Percentiles rank a stretch among this genome's conserved stretches.
phyloP scores from a whole-genome alignment of 768 basidiomycete species.

The Hericium alpestre region DNA sequence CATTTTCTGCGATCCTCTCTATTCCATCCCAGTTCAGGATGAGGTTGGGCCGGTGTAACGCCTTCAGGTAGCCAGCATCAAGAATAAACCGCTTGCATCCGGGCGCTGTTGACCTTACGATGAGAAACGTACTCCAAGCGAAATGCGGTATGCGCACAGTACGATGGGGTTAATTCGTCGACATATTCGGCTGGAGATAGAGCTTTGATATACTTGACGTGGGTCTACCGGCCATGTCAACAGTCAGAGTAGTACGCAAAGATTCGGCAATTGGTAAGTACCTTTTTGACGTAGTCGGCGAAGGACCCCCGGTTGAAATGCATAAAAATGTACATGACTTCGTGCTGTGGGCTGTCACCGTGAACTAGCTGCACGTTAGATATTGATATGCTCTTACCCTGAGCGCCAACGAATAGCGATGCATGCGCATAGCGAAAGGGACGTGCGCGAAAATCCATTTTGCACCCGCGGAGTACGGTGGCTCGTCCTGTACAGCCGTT shows the following conservation, averaged over 20 bases:
- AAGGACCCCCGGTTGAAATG: no score
- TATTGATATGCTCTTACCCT: slow-evolving; percentile 2
- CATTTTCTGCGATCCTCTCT: slow-evolving; percentile 10
- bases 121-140: no score
- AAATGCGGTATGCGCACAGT: slow-evolving; percentile 11
- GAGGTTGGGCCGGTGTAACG: slow-evolving; percentile 21
- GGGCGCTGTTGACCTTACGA: slow-evolving; percentile 6
- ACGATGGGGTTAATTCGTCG: slow-evolving; percentile 19
- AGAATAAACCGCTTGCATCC: slow-evolving; percentile 21
- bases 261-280: neutral
- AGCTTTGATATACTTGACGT: slow-evolving; percentile 11
- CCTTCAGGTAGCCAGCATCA: slow-evolving; percentile 23
- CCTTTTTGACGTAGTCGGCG: neutral
- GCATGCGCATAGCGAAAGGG: slow-evolving; percentile 7
- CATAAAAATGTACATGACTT: no score
- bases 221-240: neutral
- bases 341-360: no score
- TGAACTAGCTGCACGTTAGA: no score
- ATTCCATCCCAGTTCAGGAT: slow-evolving; percentile 16
- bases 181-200: slow-evolving; percentile 21
- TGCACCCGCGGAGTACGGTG: slow-evolving; percentile 2
- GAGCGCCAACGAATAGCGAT: slow-evolving; percentile 6
- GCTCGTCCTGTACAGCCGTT: slow-evolving; percentile 1
- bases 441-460: slow-evolving; percentile 16
- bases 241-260: no score